A percentile compares a stretch with the other conserved stretches of the same genome.
These are phyloP conservation scores for Septoria linicola DNA, from an alignment of 2,329 filamentous ascomycete species.

Conservation along the genomic window DNA sequence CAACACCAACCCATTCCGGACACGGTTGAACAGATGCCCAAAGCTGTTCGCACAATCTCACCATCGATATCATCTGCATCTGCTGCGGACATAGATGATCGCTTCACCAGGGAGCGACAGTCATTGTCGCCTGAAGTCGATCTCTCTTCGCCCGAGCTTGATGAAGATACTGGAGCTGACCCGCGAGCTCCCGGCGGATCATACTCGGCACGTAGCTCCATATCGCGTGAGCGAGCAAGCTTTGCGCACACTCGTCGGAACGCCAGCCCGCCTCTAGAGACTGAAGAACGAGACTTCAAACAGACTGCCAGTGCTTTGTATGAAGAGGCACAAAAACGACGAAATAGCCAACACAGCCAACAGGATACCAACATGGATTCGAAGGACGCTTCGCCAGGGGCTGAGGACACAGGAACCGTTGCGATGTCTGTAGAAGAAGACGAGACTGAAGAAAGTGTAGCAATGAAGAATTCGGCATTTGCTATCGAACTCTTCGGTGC, in stretches of 20 bases:
- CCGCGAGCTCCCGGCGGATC: slow-evolving; percentile 64
- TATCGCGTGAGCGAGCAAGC: slow-evolving; percentile 43
- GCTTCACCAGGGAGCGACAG: slow-evolving; percentile 55
- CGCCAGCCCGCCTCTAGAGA: slow-evolving; percentile 85
- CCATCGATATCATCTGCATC: slow-evolving; percentile 79
- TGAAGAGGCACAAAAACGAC: slow-evolving; percentile 50
- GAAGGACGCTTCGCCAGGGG: slow-evolving; percentile 28
- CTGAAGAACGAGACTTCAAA: slow-evolving; percentile 94
- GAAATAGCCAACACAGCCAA: slow-evolving; percentile 41
- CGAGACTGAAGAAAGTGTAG: slow-evolving; percentile 49
- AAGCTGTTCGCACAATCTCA: slow-evolving; percentile 65
- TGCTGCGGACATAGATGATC: slow-evolving; percentile 68
- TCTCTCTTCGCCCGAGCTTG: slow-evolving; percentile 80
- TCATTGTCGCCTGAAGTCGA: slow-evolving; percentile 94
- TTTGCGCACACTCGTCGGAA: slow-evolving; percentile 64
- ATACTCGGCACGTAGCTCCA: slow-evolving; percentile 53
- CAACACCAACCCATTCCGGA: slow-evolving; percentile 79
- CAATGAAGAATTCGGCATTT: slow-evolving; percentile 52
- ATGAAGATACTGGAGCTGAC: slow-evolving; percentile 60
- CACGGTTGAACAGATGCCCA: slow-evolving; percentile 39
- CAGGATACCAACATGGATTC: slow-evolving; percentile 40
- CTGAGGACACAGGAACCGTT: slow-evolving; percentile 36
- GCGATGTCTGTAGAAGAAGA: slow-evolving; percentile 40
- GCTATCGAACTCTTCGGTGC: slow-evolving; percentile 52
- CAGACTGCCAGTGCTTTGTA: slow-evolving; percentile 86